Evolutionary conservation across 2,329 filamentous ascomycete species (phyloP).

Genomic region (Ophiocordyceps unilateralis): DNA sequence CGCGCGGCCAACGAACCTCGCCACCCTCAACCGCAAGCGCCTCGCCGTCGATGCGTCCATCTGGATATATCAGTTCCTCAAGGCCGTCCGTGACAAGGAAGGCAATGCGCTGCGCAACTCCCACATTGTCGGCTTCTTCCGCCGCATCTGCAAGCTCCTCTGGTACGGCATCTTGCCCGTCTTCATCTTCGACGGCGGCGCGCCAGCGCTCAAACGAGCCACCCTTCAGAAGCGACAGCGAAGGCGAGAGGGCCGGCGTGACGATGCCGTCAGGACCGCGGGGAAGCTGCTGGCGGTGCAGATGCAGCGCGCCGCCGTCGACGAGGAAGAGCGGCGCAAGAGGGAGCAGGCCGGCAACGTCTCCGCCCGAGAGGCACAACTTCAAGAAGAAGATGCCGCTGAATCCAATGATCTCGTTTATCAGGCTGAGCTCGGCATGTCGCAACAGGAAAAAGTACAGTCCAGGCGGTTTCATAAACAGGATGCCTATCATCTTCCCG

Average conservation of each 20-base stretch:
- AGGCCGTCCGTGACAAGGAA: slow-evolving; percentile 96
- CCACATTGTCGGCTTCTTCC: slow-evolving; percentile 94
- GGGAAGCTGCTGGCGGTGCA: slow-evolving; percentile 84
- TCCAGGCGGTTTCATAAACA: slow-evolving; percentile 73
- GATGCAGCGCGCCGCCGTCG: slow-evolving; percentile 80
- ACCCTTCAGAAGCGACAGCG: slow-evolving; percentile 68
- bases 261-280: slow-evolving; percentile 84
- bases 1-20: slow-evolving; percentile 87
- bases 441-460: slow-evolving; percentile 53
- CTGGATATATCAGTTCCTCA: slow-evolving; percentile 99
- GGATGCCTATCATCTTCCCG: slow-evolving; percentile 89
- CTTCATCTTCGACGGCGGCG: slow-evolving; percentile 95
- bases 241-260: slow-evolving; percentile 70
- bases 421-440: slow-evolving; percentile 76
- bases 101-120: slow-evolving; percentile 92
- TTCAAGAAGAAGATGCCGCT: slow-evolving; percentile 43
- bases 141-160: slow-evolving; percentile 90
- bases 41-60: slow-evolving; percentile 96
- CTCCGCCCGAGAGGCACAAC: slow-evolving; percentile 16
- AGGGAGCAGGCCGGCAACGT: slow-evolving; percentile 25
- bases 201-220: slow-evolving; percentile 75
- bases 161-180: slow-evolving; percentile 95
- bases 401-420: slow-evolving; percentile 60
- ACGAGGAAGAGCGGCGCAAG: slow-evolving; percentile 55
- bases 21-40: slow-evolving; percentile 88